Base-by-base conservation (phyloP, 2,329 filamentous ascomycete genomes). In the Macrophomina phaseolina region DNA sequence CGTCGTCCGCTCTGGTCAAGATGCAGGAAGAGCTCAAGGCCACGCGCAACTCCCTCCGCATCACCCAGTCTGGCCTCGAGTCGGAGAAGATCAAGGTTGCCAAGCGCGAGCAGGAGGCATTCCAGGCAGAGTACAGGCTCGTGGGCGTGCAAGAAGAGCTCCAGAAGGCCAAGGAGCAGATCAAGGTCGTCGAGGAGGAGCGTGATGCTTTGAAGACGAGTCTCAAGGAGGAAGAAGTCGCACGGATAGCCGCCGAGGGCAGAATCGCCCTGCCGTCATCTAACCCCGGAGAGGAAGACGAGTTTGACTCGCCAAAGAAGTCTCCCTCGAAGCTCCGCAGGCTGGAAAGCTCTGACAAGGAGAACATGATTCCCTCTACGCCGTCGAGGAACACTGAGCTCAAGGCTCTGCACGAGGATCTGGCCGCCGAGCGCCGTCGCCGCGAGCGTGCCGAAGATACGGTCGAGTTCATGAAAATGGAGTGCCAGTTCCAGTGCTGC, bases 381-480 rank as follows among this genome's bases (percentile, higher is more conserved):
- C 65, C 65, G 5, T 40, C 18, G 16, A 40, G 23, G 38, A 51
- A 55, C 40, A 28, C 12, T 7, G 80, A 85, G 46, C 71, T 79
- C 7, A 82, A 82, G 68, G 74, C 80, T n/a, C 71, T 88, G 28
- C 80, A 83, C 67, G 80, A 85, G 51, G 82, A 87, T 65, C 78
- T 89, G 4, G 73, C 78, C 32, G 75, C 76, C 36, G 86, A 89
- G 74, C 81, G 79, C 77, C 86, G 79, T 73, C 83, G 89, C 65
- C 89, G 90, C 9, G 85, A 90, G 69, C 86, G 90, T 7, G 90
- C 91, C 0, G 83, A 90, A 69, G 91, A 93, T 68, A 87, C 91
- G 73, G 83, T 93, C 56, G 90, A 93, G 38, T 94, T 92, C 77
- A 82, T 94, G 75, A 87, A 91, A 73, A 85, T 90, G 65, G 91